Evolutionary conservation across 129 eudicot species (phyloP), one percentile per base, ranked within the genome.

Genomic region (Silybum marianum): DNA sequence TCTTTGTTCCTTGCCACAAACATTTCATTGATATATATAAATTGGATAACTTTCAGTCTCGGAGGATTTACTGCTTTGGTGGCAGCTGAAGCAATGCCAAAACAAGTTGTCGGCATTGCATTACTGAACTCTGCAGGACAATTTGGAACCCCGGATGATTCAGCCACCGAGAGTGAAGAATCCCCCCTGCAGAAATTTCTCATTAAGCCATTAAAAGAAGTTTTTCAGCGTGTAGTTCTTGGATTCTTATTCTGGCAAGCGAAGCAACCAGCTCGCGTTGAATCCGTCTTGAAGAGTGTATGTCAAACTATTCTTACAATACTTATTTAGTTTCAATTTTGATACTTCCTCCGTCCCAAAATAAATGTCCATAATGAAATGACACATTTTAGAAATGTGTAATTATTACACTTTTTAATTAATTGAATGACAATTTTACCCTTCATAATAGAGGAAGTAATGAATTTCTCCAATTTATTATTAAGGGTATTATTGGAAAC

Each of bases 51-150:
- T 82, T 80, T 70, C 97, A 95, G 99, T 81, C 95, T 96, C 51
- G 98, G 99, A 87, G 98, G 99, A 74, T 96, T 96, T 81, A 93
- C 99, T 73, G 98, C 98, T 81, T 84, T 96, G 85, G 94, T 93
- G 78, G 83, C 98, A 28, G 99, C 98, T 85, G 95, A 93, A 71
- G 93, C 90, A 32, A 77, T 89, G 88, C 88, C 82, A 22, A 89
- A 96, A 72, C 93, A 93, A 86, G 97, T 93, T 23, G 88, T 83
- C 30, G 99, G 99, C 32, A 89, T 96, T 71, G 97, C 84, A 36
- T 89, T 96, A 80, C 78, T 96, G 72, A 96, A 96, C 82, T 86
- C 91, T 81, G 99, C 99, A n/a, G 99, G 99, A 60, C 99, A 91
- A 78, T 96, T 96, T 82, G 97, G 97, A 82, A 91, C 84, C 79